phyloP scores from a whole-genome alignment of 1,139 yeast species.

The Candida sp. region DNA sequence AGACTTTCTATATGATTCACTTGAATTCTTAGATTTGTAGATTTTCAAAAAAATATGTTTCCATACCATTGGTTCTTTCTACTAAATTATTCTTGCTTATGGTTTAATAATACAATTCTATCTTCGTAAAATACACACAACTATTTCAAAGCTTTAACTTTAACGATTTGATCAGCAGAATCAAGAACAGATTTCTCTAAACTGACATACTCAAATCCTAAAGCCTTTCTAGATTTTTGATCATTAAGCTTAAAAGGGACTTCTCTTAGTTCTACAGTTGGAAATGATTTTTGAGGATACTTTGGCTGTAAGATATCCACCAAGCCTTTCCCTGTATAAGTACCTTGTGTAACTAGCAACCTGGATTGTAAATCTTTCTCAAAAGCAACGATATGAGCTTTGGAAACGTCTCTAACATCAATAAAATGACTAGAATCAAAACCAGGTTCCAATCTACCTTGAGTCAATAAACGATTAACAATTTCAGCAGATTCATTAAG shows the following conservation, averaged over 20 bases:
- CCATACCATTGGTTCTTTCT: too few species aligned
- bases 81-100: too few species aligned
- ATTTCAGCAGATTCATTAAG: slow-evolving; percentile 43
- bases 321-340: slow-evolving; percentile 37
- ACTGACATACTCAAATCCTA: slow-evolving; percentile 34
- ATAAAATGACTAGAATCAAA: slow-evolving; percentile 21
- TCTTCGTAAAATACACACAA: too few species aligned
- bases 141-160: too few species aligned
- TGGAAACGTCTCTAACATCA: slow-evolving; percentile 35
- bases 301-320: slow-evolving; percentile 21
- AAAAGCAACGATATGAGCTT: slow-evolving; percentile 29
- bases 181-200: slow-evolving; percentile 39
- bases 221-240: slow-evolving; percentile 19
- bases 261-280: slow-evolving; percentile 26
- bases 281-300: slow-evolving; percentile 21
- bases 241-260: slow-evolving; percentile 17
- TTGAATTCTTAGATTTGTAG: too few species aligned
- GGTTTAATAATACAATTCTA: too few species aligned
- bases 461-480: slow-evolving; percentile 15
- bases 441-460: slow-evolving; percentile 12
- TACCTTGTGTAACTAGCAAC: slow-evolving; percentile 14
- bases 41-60: too few species aligned
- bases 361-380: slow-evolving; percentile 22
- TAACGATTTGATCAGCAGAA: slow-evolving; percentile 40
- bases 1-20: too few species aligned